Evolutionary conservation across 2,329 filamentous ascomycete species (phyloP), one percentile per base, ranked within the genome.

Genomic region (Bipolaris cookei): DNA sequence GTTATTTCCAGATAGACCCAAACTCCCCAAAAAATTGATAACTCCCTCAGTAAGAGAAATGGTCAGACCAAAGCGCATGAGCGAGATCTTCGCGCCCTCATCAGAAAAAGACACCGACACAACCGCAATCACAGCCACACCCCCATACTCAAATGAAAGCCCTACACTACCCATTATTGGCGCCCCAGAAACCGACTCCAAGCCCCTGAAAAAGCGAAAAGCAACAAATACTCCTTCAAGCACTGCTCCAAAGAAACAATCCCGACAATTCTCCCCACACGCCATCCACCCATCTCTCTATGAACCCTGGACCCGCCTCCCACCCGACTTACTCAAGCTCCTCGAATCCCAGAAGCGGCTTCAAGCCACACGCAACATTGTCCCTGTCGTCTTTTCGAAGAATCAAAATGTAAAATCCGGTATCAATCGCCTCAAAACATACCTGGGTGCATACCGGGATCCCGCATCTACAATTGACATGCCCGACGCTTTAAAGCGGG

Each of bases 391-490:
- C 8, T 66, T 61, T 25, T 61, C 57, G n/a, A 61, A 53, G 38
- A 70, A 70, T 14, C 62, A 66, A 21, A 69, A 66, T 16, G 45
- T 70, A 32, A 64, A 56, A n/a, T 41, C 61, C 0, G 65, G 59
- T 3, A 62, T 70, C 18, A 63, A 60, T 6, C 48, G 44, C 7
- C 7, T 70, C 11, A 59, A 61, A 38, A 52, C 41, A 4, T 52
- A 56, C 3, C 56, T 69, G 3, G 51, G 59, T 30, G 54, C 49
- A 4, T 54, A 60, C 25, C 51, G 37, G 21, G 46, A 58, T 21
- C 14, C 47, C 7, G 35, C 34, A 4, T 52, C 58, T n/a, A 51
- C 58, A 4, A 59, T 64, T 10, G 57, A 61, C 13, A 51, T 57
- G 14, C 61, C 57, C 10, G 46, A 57, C 21, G 52, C 53, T 16